A percentile compares a stretch with the other conserved stretches of the same genome.
These are phyloP conservation scores for Beauveria sp. DNA, from an alignment of 2,329 filamentous ascomycete species.

Conservation along the genomic window DNA sequence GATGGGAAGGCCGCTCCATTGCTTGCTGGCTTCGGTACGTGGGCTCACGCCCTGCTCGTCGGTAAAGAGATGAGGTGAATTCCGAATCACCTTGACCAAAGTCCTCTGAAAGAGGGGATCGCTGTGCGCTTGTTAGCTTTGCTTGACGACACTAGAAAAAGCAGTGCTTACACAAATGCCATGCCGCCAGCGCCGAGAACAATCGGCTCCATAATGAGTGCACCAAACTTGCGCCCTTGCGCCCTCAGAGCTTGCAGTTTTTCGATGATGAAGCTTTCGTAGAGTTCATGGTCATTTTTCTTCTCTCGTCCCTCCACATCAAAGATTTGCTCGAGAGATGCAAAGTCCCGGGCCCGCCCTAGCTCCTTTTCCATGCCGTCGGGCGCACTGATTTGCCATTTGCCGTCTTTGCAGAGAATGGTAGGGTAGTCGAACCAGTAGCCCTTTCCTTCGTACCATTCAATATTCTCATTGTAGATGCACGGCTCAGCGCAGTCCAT, in stretches of 20 bases:
- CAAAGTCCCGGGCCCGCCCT: constrained; percentile 35
- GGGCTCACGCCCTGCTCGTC: constrained; percentile 10
- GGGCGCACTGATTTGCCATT: constrained; percentile 57
- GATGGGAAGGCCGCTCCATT: constrained; percentile 69
- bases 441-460: constrained; percentile 76
- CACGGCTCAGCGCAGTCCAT: constrained; percentile 80
- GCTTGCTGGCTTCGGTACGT: constrained; percentile 16
- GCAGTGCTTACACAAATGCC: constrained; percentile 58
- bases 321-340: constrained; percentile 50
- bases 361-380: constrained; percentile 37
- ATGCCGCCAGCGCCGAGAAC: constrained; percentile 79
- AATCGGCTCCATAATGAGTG: constrained; percentile 72
- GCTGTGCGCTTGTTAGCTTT: constrained; percentile 29
- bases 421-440: constrained; percentile 76
- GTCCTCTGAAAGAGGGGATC: constrained; percentile 75
- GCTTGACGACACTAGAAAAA: neutral
- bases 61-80: constrained; percentile 47
- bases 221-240: constrained; percentile 62
- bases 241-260: constrained; percentile 44
- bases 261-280: constrained; percentile 50
- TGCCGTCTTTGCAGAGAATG: constrained; percentile 57
- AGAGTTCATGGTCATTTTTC: constrained; percentile 39
- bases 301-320: constrained; percentile 42
- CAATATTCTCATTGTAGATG: constrained; percentile 72
- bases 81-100: constrained; percentile 60